Conservation (phyloP, 768 basidiomycete genomes). For the Galerina sulciceps region DNA sequence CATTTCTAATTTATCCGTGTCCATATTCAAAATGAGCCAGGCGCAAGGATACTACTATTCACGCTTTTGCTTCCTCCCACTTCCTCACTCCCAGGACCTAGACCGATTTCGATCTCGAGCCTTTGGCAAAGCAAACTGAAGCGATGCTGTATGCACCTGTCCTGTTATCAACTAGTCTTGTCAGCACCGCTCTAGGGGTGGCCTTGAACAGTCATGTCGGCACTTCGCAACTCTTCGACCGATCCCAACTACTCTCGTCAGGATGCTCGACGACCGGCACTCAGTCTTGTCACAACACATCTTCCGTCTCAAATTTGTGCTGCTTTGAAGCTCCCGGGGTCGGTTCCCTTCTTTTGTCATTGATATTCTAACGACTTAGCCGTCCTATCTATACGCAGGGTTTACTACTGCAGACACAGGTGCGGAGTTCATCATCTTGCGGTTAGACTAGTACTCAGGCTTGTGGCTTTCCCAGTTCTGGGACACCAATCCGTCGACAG, state of each 20-base stretch:
- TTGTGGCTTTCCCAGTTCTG: constrained; percentile 55
- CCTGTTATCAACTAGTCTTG: constrained; percentile 7
- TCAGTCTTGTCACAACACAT: constrained; percentile 58
- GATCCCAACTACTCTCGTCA: constrained; percentile 38
- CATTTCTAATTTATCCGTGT: not conserved
- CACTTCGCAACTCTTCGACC: constrained; percentile 26
- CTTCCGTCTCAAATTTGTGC: constrained; percentile 51
- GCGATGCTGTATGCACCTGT: constrained; percentile 1
- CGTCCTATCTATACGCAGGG: constrained; percentile 47
- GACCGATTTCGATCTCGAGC: not conserved
- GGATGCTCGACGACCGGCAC: constrained; percentile 56
- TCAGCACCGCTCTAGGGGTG: constrained; percentile 9
- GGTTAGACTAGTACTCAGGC: not conserved
- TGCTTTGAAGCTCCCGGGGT: constrained; percentile 74
- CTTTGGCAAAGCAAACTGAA: not conserved
- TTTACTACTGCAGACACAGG: constrained; percentile 55
- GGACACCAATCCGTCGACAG: constrained; percentile 67
- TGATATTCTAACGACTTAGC: not conserved
- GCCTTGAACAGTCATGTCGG: constrained; percentile 12
- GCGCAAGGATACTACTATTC: not conserved
- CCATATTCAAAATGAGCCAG: constrained; percentile 5
- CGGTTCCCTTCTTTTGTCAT: constrained; percentile 23
- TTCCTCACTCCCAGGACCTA: not conserved
- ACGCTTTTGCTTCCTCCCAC: not conserved
- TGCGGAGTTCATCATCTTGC: constrained; percentile 1